phyloP scores from a whole-genome alignment of 176 grass and related monocot species.

The Coix lacrymajobi region DNA sequence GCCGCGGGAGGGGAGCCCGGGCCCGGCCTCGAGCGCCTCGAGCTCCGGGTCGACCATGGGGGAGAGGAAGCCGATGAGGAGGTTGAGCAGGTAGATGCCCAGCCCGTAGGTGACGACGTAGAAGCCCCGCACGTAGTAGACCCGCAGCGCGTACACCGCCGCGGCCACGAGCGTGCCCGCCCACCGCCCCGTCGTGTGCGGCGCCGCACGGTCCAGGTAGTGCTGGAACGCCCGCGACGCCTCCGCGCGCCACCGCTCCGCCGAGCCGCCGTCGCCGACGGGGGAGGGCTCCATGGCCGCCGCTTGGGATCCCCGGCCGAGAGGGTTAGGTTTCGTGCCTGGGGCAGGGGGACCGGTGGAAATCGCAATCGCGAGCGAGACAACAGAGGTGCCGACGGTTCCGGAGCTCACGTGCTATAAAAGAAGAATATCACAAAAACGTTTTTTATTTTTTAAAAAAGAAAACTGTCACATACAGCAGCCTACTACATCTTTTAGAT shows the following conservation, averaged over 20 bases:
- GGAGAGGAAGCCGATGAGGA: conserved; percentile 98
- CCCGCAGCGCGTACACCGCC: conserved; percentile 65
- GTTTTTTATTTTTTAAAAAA: neutral
- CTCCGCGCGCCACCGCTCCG: conserved; percentile 58
- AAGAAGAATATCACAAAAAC: neutral
- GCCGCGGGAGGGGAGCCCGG: conserved; percentile 67
- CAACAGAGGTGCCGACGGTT: neutral
- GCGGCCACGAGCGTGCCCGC: conserved; percentile 44
- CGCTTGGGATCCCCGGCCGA: neutral
- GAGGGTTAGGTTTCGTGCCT: conserved; percentile 15
- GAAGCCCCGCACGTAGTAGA: conserved; percentile 84
- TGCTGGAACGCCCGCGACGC: conserved; percentile 72
- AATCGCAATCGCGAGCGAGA: conserved; percentile 7
- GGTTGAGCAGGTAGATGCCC: conserved; percentile 97
- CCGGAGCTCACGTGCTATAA: neutral
- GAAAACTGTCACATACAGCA: neutral
- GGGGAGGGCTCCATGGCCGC: conserved; percentile 29
- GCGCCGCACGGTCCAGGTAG: conserved; percentile 84
- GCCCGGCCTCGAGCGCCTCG: conserved; percentile 57
- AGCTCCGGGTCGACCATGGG: conserved; percentile 94
- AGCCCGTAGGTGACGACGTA: conserved; percentile 84
- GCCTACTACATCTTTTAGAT: neutral
- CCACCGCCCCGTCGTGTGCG: conserved; percentile 64
- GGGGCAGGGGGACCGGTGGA: neutral
- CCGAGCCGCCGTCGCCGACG: conserved; percentile 12